phyloP scores from a whole-genome alignment of 768 basidiomycete species.

The Naematelia encephala region DNA sequence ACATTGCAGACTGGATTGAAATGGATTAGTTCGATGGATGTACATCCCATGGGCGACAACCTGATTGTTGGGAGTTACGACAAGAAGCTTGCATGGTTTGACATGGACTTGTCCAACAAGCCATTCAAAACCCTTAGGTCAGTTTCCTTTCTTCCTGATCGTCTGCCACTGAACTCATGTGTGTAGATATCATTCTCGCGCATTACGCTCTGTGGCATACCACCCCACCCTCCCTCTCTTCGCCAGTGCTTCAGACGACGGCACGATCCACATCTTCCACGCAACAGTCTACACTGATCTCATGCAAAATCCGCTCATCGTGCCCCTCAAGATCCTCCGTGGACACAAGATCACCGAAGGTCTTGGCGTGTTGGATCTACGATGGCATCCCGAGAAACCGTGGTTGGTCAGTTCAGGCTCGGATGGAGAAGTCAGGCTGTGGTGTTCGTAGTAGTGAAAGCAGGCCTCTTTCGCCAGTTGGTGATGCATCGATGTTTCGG shows the following conservation, averaged over 20 bases:
- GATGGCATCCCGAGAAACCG: constrained; percentile 83
- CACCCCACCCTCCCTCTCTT: constrained; percentile 94
- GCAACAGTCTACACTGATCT: constrained; percentile 89
- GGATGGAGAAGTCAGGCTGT: constrained; percentile 80
- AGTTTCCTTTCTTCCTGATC: constrained; percentile 23
- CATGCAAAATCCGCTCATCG: constrained; percentile 95
- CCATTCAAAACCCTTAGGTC: constrained; percentile 95
- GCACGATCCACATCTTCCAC: constrained; percentile 95
- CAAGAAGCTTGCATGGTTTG: constrained; percentile 97
- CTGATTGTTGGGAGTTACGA: constrained; percentile 97
- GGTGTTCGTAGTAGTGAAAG: constrained; percentile 57
- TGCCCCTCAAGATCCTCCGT: constrained; percentile 90
- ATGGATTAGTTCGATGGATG: constrained; percentile 97
- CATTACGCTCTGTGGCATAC: constrained; percentile 88
- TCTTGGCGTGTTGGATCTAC: constrained; percentile 83
- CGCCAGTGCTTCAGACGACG: constrained; percentile 94
- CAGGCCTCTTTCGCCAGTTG: background rate
- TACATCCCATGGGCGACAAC: constrained; percentile 83
- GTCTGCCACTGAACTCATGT: background rate
- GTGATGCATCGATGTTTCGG: background rate
- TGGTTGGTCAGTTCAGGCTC: constrained; percentile 92
- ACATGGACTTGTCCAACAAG: constrained; percentile 91
- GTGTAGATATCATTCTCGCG: constrained; percentile 84
- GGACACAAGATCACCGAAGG: constrained; percentile 84
- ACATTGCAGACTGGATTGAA: constrained; percentile 91